Evolutionary conservation across 192 early-diverging fungal genomes (phyloP).

Genomic region (Gryganskiella cystojenkinii): DNA sequence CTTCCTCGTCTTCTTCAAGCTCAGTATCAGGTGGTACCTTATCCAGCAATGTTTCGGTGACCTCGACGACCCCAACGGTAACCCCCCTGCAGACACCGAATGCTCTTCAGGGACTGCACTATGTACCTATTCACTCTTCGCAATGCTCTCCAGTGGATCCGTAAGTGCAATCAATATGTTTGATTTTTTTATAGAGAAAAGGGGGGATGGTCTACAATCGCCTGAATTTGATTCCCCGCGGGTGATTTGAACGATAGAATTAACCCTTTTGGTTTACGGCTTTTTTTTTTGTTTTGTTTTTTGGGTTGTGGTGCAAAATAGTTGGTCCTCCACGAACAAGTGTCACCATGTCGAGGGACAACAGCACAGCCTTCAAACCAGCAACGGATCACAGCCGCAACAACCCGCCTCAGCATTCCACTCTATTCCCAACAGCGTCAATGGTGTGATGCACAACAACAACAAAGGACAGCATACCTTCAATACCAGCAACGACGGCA

Average conservation of each 20-base stretch:
- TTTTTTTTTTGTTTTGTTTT: not conserved
- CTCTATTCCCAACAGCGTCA: not conserved
- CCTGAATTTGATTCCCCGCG: not conserved
- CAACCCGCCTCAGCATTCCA: no score
- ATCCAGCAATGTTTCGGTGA: conserved; percentile 11
- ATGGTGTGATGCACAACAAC: not conserved
- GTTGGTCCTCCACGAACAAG: conserved; percentile 4
- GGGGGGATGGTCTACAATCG: no score
- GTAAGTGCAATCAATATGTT: conserved; percentile 26
- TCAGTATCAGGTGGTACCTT: conserved; percentile 14
- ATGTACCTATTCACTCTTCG: conserved; percentile 6
- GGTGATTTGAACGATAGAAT: no score
- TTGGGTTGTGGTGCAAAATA: not conserved
- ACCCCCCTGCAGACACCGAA: not conserved
- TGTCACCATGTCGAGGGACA: conserved; percentile 17
- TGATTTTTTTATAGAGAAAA: no score
- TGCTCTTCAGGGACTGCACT: conserved; percentile 12
- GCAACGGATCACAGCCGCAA: not conserved
- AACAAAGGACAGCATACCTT: no score
- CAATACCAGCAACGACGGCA: conserved; percentile 6
- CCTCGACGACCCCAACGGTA: conserved; percentile 20
- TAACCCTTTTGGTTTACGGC: not conserved
- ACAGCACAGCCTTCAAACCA: not conserved
- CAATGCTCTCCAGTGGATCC: conserved; percentile 25
- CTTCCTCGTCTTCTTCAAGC: no score